Percentiles rank a stretch among this genome's conserved stretches.
Evolutionary conservation across 257 asterid genomes (phyloP).

Genomic region (Rehmannia glutinosa): DNA sequence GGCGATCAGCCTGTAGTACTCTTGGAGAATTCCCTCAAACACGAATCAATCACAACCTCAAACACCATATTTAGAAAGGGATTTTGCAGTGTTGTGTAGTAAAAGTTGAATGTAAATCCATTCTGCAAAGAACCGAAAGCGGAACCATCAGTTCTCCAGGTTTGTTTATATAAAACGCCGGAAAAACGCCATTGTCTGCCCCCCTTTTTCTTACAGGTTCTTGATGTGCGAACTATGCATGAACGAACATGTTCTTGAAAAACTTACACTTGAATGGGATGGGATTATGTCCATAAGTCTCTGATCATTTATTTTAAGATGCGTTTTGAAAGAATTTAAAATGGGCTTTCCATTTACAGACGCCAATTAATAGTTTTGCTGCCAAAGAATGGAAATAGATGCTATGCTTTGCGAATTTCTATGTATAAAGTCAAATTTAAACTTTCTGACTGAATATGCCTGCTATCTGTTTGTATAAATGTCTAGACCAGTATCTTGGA

Average conservation of each 20-base stretch:
- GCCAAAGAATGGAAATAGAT: not conserved
- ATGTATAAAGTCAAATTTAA: not conserved
- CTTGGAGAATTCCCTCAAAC: too few species aligned
- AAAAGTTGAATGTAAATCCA: too few species aligned
- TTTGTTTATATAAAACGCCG: not conserved
- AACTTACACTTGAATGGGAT: not conserved
- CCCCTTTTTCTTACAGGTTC: not conserved
- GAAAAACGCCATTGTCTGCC: not conserved
- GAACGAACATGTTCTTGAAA: not conserved
- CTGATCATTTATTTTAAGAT: not conserved
- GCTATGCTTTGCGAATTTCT: not conserved
- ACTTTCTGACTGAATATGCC: not conserved
- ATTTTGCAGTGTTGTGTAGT: too few species aligned
- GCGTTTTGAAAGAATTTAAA: not conserved
- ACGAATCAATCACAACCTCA: too few species aligned
- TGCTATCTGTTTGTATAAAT: slow-evolving; percentile 24
- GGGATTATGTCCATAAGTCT: not conserved
- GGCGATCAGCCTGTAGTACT: too few species aligned
- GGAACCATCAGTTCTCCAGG: not conserved
- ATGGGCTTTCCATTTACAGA: not conserved
- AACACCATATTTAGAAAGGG: too few species aligned
- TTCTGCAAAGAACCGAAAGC: not conserved
- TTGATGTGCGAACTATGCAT: not conserved
- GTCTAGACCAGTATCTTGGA: not conserved
- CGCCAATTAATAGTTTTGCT: not conserved